Conservation (phyloP, 2,329 filamentous ascomycete species). For the Incumbomyces lentus region DNA sequence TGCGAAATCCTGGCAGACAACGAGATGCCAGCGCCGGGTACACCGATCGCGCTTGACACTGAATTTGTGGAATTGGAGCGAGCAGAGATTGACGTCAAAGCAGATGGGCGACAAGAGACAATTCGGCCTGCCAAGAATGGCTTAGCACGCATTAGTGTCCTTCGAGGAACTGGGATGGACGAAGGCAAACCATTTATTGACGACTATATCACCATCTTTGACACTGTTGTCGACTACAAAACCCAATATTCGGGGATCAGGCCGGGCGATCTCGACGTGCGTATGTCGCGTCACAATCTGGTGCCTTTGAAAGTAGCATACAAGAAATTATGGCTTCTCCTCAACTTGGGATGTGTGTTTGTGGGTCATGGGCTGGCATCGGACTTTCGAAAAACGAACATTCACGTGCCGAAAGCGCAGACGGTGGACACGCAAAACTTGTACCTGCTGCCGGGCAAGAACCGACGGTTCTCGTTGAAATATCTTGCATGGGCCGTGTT, state of each 20-base stretch:
- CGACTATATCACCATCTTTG: conserved; percentile 87
- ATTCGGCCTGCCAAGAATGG: conserved; percentile 85
- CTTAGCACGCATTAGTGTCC: conserved; percentile 82
- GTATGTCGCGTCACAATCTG: conserved; percentile 68
- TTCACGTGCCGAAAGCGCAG: conserved; percentile 80
- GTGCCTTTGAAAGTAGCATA: conserved; percentile 84
- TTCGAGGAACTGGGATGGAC: conserved; percentile 64
- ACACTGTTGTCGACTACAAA: conserved; percentile 81
- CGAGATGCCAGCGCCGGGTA: conserved; percentile 61
- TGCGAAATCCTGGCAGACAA: conserved; percentile 31
- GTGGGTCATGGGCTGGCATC: conserved; percentile 87
- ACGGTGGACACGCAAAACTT: conserved; percentile 90
- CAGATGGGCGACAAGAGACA: conserved; percentile 82
- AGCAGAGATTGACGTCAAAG: conserved; percentile 92
- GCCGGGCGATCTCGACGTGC: conserved; percentile 70
- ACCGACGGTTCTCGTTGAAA: conserved; percentile 79
- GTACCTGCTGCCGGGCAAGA: conserved; percentile 70
- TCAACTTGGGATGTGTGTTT: conserved; percentile 90
- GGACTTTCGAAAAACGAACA: conserved; percentile 97
- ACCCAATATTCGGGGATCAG: conserved; percentile 91
- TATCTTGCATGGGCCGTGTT: conserved; percentile 87
- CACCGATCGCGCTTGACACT: conserved; percentile 81
- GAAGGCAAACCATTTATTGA: conserved; percentile 88
- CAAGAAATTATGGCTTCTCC: conserved; percentile 93
- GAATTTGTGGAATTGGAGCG: conserved; percentile 91